Evolutionary conservation across 306 rosid species (phyloP), one percentile per base, ranked within the genome.

Genomic region (Boehmeria nivea): DNA sequence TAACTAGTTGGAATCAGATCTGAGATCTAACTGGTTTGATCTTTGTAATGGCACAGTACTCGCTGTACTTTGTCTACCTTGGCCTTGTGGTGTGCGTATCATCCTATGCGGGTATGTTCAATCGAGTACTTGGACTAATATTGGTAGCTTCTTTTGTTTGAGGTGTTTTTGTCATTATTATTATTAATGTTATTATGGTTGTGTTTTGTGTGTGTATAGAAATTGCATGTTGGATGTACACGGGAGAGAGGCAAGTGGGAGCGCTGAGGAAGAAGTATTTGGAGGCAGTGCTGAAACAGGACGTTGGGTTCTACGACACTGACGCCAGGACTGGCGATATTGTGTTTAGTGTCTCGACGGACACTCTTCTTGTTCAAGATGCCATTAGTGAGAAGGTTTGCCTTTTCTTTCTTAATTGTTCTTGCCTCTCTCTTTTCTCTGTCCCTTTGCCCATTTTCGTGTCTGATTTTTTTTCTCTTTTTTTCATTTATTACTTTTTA

Each of bases 241-340:
- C 84, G 43, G 99, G 99, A 43, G 99, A 93, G 70, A 85, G 99
- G 24, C 99, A 93, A 64, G 96, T 77, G 69, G 82, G 95, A 68
- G 80, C 95, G 2, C 73, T 93, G 68, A 87, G 99, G 46, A 93
- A 93, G 81, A 93, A 87, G 80, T 93, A 93, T 54, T 65, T 93
- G 51, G 96, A 93, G 33, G 95, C 96, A 1, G 99, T 93, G 57
- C 77, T 93, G 13, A 87, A 79, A 74, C 99, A 93, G 23, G 99
- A 93, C 74, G 99, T 93, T 27, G 99, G 99, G 4, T 93, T 93
- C 78, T 93, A 85, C 54, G 99, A 93, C 62, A 93, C 99, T 1
- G 99, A 93, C 58, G 95, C 96, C 0, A 78, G 99, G 76, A 93
- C 99, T 7, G 99, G 99, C 51, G 99, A 93, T 73, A 86, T 93